Percentiles rank a stretch among this genome's conserved stretches.
Evolutionary conservation across 192 early-diverging fungal species (phyloP).

Genomic region (Coemansia sp.): DNA sequence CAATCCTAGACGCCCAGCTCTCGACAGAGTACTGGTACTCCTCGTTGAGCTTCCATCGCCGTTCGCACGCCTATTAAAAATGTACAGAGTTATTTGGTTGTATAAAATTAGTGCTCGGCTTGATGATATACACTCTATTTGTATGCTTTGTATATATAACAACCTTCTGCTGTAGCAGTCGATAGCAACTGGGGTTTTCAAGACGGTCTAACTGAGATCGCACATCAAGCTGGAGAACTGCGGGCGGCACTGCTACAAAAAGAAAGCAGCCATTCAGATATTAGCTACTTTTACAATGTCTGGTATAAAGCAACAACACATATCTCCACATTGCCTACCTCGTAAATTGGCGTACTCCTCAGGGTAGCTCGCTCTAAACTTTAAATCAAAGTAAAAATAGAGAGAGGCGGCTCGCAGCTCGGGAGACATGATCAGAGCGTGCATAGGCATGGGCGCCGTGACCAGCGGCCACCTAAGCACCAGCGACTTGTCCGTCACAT

Average conservation of each 20-base stretch:
- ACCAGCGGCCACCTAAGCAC: constrained; percentile 22
- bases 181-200: constrained; percentile 38
- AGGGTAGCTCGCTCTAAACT: constrained; percentile 20
- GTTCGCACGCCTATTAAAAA: background rate
- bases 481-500: background rate
- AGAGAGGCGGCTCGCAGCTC: constrained; percentile 22
- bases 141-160: background rate
- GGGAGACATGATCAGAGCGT: constrained; percentile 18
- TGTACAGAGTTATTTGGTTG: background rate
- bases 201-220: background rate
- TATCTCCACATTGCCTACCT: background rate
- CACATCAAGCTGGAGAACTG: background rate
- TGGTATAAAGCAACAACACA: background rate
- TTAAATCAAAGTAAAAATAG: constrained; percentile 21
- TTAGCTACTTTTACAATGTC: background rate
- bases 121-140: background rate
- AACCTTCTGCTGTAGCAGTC: constrained; percentile 27
- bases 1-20: constrained; percentile 26
- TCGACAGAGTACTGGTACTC: constrained; percentile 31
- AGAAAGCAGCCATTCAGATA: background rate
- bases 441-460: constrained; percentile 35
- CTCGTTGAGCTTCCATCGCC: constrained; percentile 21
- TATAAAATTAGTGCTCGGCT: background rate
- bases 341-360: background rate
- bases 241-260: background rate